Percentiles rank a stretch among this genome's conserved stretches.
Evolutionary conservation across 306 rosid genomes (phyloP).

Genomic region (Lathyrus tuberosus): DNA sequence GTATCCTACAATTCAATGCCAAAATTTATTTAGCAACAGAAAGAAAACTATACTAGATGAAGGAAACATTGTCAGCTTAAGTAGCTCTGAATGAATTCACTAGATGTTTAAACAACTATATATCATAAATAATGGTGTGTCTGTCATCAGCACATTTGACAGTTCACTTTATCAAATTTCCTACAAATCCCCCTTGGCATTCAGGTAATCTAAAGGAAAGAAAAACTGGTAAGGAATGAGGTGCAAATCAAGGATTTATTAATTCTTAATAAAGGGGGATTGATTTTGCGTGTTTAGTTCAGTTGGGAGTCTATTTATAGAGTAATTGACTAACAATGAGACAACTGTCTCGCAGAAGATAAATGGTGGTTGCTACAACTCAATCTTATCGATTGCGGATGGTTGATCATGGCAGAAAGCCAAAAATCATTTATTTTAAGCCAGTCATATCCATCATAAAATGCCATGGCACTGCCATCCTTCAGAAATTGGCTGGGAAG

Average conservation of each 20-base stretch:
- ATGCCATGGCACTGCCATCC: background rate
- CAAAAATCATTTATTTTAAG: background rate
- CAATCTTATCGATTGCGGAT: background rate
- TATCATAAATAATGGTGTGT: constrained; percentile 25
- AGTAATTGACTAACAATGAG: background rate
- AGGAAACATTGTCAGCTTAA: constrained; percentile 29
- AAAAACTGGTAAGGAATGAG: constrained; percentile 17
- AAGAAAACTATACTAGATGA: constrained; percentile 4
- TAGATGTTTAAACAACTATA: constrained; percentile 25
- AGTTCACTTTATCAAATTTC: constrained; percentile 12
- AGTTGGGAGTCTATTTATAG: constrained; percentile 1
- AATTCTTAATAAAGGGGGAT: background rate
- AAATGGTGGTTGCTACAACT: constrained; percentile 8
- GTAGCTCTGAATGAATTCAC: constrained; percentile 19
- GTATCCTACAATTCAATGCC: constrained; percentile 64
- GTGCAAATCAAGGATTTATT: constrained; percentile 9
- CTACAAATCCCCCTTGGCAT: constrained; percentile 15
- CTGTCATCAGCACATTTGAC: constrained; percentile 4
- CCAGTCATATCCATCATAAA: background rate
- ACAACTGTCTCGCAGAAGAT: constrained; percentile 12
- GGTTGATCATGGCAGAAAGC: background rate
- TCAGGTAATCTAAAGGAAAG: background rate
- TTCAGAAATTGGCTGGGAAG: background rate
- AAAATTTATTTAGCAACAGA: constrained; percentile 30
- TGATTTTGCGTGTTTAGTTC: constrained; percentile 5